Percentiles rank a stretch among this genome's conserved stretches.
phyloP scores from a whole-genome alignment of 169 alveolate genomes.

The Eimeria brunetti region DNA sequence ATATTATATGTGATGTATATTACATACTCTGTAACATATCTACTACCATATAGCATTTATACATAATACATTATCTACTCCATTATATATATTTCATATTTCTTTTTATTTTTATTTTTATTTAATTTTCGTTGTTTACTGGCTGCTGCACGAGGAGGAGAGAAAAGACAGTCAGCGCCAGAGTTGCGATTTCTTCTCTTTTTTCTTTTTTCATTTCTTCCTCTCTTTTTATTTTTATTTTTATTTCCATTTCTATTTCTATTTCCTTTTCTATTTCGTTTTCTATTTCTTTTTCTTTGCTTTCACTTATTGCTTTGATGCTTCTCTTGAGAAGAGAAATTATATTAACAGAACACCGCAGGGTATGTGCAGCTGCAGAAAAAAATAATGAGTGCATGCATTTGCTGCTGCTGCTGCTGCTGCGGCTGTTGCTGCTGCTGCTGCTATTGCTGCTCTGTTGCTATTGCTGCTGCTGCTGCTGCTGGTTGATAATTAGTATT shows the following conservation, averaged over 20 bases:
- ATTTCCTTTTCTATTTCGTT: too few relatives aligned
- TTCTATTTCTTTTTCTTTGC: neutral
- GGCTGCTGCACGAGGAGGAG: neutral
- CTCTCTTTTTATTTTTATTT: too few relatives aligned
- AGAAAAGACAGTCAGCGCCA: neutral
- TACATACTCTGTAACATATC: too few relatives aligned
- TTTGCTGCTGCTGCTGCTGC: neutral
- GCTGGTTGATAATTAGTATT: too few relatives aligned
- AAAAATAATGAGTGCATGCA: neutral
- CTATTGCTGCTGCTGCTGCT: too few relatives aligned
- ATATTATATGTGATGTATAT: too few relatives aligned
- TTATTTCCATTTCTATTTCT: too few relatives aligned
- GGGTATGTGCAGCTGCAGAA: constrained; percentile 1
- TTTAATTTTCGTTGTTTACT: neutral
- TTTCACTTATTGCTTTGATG: neutral
- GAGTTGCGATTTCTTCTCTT: neutral
- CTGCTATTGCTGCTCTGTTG: neutral
- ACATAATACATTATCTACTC: too few relatives aligned
- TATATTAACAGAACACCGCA: neutral
- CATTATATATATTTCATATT: too few relatives aligned
- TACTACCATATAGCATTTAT: too few relatives aligned
- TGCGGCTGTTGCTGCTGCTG: neutral
- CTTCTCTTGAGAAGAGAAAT: neutral
- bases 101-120: neutral
- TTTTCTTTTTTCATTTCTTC: too few relatives aligned